Evolutionary conservation across 1,284 basidiomycete species (phyloP).

Genomic region (Sporisorium sorghi): DNA sequence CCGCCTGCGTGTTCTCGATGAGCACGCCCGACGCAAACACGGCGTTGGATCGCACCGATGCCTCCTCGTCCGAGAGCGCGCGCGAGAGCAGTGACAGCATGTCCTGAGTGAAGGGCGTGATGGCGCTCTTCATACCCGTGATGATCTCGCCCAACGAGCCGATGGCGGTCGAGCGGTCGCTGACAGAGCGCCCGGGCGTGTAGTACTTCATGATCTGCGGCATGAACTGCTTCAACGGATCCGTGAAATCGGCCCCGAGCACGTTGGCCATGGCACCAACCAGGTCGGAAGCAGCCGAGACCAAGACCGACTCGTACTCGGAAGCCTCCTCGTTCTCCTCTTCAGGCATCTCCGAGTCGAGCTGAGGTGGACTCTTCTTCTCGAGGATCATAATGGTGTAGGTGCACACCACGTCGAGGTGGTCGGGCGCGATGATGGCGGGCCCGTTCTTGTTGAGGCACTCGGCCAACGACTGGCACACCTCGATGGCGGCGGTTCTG

Average conservation of each 20-base stretch:
- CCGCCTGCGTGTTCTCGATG: conserved; percentile 85
- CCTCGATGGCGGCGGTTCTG: conserved; percentile 85
- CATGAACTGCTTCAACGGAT: conserved; percentile 85
- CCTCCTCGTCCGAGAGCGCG: conserved; percentile 84
- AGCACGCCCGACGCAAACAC: conserved; percentile 94
- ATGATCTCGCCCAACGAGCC: conserved; percentile 96
- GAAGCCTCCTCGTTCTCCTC: conserved; percentile 80
- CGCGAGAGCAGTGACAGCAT: conserved; percentile 66
- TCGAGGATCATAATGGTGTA: conserved; percentile 77
- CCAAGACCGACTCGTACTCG: conserved; percentile 95
- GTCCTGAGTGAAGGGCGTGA: conserved; percentile 84
- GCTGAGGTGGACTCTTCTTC: conserved; percentile 78
- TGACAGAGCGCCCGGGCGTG: conserved; percentile 83
- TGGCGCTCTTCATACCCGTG: conserved; percentile 85
- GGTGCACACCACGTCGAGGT: conserved; percentile 73
- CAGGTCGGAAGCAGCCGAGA: conserved; percentile 93
- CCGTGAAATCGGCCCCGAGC: conserved; percentile 86
- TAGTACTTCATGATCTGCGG: conserved; percentile 93
- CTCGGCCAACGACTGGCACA: conserved; percentile 88
- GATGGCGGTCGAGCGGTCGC: conserved; percentile 91
- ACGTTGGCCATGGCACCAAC: conserved; percentile 89
- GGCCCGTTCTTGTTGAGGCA: conserved; percentile 91
- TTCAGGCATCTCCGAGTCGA: conserved; percentile 89
- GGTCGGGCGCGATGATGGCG: conserved; percentile 75
- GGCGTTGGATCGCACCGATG: conserved; percentile 94